Evolutionary conservation across 352 stramenopile genomes (phyloP).

Genomic region (Pythium periplocum): DNA sequence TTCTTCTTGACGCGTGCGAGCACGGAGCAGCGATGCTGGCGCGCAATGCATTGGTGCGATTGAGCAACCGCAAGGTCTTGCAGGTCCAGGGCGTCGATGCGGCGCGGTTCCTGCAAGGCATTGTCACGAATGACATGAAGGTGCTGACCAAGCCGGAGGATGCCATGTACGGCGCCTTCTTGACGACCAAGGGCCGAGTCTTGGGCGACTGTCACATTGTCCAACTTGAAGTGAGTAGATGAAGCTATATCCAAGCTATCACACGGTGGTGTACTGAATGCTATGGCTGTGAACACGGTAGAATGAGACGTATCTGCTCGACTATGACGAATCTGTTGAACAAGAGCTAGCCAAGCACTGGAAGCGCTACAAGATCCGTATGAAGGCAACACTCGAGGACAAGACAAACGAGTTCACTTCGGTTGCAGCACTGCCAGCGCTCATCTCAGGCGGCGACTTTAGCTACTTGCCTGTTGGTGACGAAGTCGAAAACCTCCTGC

Average conservation of each 20-base stretch:
- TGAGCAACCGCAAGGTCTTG: slow-evolving; percentile 52
- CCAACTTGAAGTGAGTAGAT: slow-evolving; percentile 35
- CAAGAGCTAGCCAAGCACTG: slow-evolving; percentile 74
- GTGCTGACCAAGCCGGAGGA: slow-evolving; percentile 37
- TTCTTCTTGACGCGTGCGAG: slow-evolving; percentile 9
- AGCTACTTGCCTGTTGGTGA: slow-evolving; percentile 12
- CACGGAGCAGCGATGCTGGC: slow-evolving; percentile 19
- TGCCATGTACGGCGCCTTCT: slow-evolving; percentile 71
- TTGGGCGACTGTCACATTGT: slow-evolving; percentile 76
- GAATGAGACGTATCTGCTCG: slow-evolving; percentile 64
- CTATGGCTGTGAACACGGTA: slow-evolving; percentile 3
- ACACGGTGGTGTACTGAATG: no score
- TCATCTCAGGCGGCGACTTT: slow-evolving; percentile 21
- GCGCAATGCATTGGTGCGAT: slow-evolving; percentile 34
- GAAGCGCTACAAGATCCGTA: slow-evolving; percentile 86
- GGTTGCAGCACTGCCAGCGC: slow-evolving; percentile 45
- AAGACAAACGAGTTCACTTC: slow-evolving; percentile 43
- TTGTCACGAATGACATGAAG: slow-evolving; percentile 86
- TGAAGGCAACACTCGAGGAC: slow-evolving; percentile 75
- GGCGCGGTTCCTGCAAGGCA: slow-evolving; percentile 69
- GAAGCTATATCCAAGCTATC: neutral
- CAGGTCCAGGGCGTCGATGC: slow-evolving; percentile 70
- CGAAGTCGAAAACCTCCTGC: slow-evolving; percentile 21
- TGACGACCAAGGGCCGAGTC: slow-evolving; percentile 74
- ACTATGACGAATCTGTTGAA: slow-evolving; percentile 57